A percentile compares a stretch with the other conserved stretches of the same genome.
phyloP scores from a whole-genome alignment of 2,329 filamentous ascomycete genomes.

The Chlorencoelia australis region DNA sequence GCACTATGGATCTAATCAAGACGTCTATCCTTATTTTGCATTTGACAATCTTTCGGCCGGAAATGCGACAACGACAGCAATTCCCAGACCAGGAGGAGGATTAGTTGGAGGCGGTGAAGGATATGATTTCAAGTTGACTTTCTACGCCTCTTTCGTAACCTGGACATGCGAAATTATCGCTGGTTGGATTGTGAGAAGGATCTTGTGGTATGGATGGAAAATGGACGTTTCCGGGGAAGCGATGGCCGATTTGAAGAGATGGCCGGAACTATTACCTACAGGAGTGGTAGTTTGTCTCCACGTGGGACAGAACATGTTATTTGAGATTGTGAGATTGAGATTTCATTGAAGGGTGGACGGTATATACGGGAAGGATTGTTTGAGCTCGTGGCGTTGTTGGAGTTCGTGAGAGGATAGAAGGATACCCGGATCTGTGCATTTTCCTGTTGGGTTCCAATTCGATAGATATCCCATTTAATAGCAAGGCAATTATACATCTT shows the following conservation, averaged over 20 bases:
- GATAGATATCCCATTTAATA: too few relatives aligned
- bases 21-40: constrained; percentile 60
- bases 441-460: too few relatives aligned
- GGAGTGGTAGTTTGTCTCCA: constrained; percentile 57
- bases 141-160: constrained; percentile 52
- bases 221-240: constrained; percentile 56
- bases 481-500: too few relatives aligned
- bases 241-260: constrained; percentile 52
- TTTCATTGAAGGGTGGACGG: too few relatives aligned
- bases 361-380: too few relatives aligned
- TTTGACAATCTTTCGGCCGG: constrained; percentile 37
- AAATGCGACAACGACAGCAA: constrained; percentile 1
- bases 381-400: too few relatives aligned
- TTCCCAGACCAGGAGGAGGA: not conserved
- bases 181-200: constrained; percentile 46
- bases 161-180: constrained; percentile 58
- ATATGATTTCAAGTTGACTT: constrained; percentile 55
- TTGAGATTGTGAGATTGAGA: constrained; percentile 55
- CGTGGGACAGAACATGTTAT: constrained; percentile 63
- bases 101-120: constrained; percentile 23
- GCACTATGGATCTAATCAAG: constrained; percentile 56
- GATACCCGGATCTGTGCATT: too few relatives aligned
- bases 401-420: too few relatives aligned
- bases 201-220: constrained; percentile 48
- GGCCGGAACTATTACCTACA: constrained; percentile 58